Base-by-base conservation (phyloP, 2,329 filamentous ascomycete genomes). In the Dothiorella sarmentorum region DNA sequence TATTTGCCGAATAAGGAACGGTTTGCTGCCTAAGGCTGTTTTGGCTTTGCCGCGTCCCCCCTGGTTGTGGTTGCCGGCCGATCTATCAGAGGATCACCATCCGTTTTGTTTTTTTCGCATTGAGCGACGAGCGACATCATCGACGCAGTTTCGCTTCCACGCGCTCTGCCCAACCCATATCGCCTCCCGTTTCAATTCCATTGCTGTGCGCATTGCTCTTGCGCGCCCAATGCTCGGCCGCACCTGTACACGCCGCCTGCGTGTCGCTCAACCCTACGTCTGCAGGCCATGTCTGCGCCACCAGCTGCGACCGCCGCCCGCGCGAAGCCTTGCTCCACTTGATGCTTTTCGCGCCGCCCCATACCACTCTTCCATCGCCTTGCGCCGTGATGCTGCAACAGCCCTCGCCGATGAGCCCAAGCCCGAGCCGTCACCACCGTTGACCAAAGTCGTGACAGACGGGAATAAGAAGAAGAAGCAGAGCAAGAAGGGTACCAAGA, bases 221-320 rank as follows among this genome's bases (percentile, higher is more conserved):
- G 29, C 26, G 56, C 33, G 56, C 44, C 44, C 44, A 56, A 58
- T 58, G 56, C 56, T 58, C 37, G 43, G 56, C 18, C 56, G 44
- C 56, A 22, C 42, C 17, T 40, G 33, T 13, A 24, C 35, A 15
- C 56, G 44, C 35, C 43, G 33, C 43, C 26, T 58, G 56, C 44
- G 35, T 35, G 20, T 33, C 13, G 10, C 43, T 22, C 44, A n/a
- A 13, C 44, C 33, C 31, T 49, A 58, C 56, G 18, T 51, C 13
- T 58, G 56, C 56, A 18, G n/a, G 35, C 56, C 33, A 58, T 58
- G 56, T n/a, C 35, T 58, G 17, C 56, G 35, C 44, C 17, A 27
- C 44, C 56, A 33, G 44, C 56, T 18, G 11, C 17, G 5, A 13
- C 15, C n/a, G 20, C 42, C 43, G 31, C 24, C 22, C 15, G 27